A percentile compares a stretch with the other conserved stretches of the same genome.
Conservation (phyloP, 176 grass and related monocot genomes). For the Cenchrus americanus region DNA sequence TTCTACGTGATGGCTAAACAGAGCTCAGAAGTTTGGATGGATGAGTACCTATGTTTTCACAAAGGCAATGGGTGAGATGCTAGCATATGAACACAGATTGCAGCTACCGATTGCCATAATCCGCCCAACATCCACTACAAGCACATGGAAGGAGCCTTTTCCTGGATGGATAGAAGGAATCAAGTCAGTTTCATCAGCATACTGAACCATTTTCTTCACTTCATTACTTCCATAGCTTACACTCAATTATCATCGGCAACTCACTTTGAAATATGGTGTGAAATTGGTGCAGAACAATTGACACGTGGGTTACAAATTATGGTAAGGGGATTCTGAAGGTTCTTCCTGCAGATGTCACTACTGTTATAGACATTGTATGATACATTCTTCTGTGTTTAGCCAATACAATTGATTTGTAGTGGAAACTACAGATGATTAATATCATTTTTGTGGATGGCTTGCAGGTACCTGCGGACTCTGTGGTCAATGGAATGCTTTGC, state of each 20-base stretch:
- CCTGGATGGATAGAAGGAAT: slow-evolving; percentile 49
- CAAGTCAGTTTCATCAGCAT: slow-evolving; percentile 27
- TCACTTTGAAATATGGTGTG: slow-evolving; percentile 9
- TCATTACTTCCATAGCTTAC: not conserved
- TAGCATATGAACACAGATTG: slow-evolving; percentile 7
- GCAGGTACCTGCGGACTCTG: slow-evolving; percentile 19
- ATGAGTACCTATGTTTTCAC: slow-evolving; percentile 36
- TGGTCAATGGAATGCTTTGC: slow-evolving; percentile 17
- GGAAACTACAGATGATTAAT: not conserved
- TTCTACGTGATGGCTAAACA: not conserved
- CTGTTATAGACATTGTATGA: slow-evolving; percentile 34
- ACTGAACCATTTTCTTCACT: not conserved
- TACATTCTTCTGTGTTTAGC: slow-evolving; percentile 13
- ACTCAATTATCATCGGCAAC: not conserved
- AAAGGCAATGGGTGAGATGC: slow-evolving; percentile 47
- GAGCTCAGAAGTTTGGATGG: slow-evolving; percentile 46
- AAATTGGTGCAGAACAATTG: slow-evolving; percentile 28
- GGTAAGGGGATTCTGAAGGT: slow-evolving; percentile 26
- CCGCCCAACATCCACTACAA: slow-evolving; percentile 26
- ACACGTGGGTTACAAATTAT: slow-evolving; percentile 23
- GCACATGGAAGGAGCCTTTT: slow-evolving; percentile 43
- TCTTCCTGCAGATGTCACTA: slow-evolving; percentile 29
- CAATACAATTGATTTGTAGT: not conserved
- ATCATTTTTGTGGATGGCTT: not conserved
- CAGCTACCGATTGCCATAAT: slow-evolving; percentile 40